These are phyloP conservation scores for Amanita thiersii DNA, from an alignment of 768 basidiomycete species.

Conservation along the genomic window DNA sequence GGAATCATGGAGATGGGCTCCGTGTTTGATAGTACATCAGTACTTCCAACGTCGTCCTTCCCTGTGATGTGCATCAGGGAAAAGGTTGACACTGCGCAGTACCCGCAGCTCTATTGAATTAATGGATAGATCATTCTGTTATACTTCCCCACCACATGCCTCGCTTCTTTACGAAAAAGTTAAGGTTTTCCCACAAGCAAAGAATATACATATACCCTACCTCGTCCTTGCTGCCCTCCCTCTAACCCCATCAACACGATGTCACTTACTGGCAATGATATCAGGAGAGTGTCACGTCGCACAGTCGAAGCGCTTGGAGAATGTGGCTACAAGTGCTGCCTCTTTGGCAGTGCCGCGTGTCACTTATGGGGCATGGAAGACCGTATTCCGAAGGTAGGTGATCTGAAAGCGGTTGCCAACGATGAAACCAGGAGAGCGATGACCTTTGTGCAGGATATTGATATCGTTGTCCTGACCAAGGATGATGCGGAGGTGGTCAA, in stretches of 20 bases:
- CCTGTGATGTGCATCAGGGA: too few species aligned
- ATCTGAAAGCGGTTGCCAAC: conserved; percentile 10
- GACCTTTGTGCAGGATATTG: background rate
- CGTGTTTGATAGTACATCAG: background rate
- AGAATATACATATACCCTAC: too few species aligned
- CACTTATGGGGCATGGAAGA: conserved; percentile 13
- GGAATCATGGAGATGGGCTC: background rate
- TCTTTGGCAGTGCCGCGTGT: conserved; percentile 8
- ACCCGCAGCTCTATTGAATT: too few species aligned
- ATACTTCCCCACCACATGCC: too few species aligned
- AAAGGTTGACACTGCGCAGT: too few species aligned
- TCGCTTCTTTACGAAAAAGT: too few species aligned
- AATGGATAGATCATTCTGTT: too few species aligned
- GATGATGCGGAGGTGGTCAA: background rate
- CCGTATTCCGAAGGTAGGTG: conserved; percentile 28
- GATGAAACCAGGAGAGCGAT: background rate
- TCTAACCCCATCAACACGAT: too few species aligned
- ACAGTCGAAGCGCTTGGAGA: conserved; percentile 4
- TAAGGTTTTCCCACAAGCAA: too few species aligned
- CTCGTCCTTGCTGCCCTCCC: too few species aligned
- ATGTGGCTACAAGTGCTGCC: conserved; percentile 1
- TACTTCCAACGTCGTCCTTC: too few species aligned
- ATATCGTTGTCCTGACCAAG: background rate
- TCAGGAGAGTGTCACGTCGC: conserved; percentile 19
- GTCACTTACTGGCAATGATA: conserved; percentile 13